Base-by-base conservation (phyloP, 768 basidiomycete genomes). In the Postia placenta region DNA sequence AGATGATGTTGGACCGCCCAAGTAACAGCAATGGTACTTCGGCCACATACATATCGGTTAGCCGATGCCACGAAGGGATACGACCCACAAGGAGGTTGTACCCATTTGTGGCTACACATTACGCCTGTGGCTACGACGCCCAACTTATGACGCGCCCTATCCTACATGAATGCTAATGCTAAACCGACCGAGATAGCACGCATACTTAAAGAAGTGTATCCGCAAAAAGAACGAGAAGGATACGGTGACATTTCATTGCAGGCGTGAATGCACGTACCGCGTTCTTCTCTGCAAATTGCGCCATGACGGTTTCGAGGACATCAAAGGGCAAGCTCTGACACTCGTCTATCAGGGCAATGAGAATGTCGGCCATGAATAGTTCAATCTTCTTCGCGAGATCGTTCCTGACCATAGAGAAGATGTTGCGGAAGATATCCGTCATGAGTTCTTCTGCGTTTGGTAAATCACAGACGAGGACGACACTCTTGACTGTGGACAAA, bases 401-500 rank as follows among this genome's bases (percentile, higher is more conserved):
- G 55, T 86, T 84, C 67, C 84, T 76, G 27, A 94, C 81, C 47
- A 96, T 76, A 5, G 73, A 74, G 56, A 97, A 93, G 55, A 92
- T 79, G 57, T 83, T 83, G 57, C 81, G 81, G 67, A 98, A 97
- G 52, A 92, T 80, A 36, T 88, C 83, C 45, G 70, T 64, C 72
- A 93, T 81, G 52, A 96, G 78, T 43, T 92, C 87, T 51, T 97
- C 95, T 11, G 83, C 81, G 28, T 80, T 81, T 3, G 86, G 89
- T 12, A 97, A 78, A 67, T 98, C 95, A 67, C 91, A 92, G 14
- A 96, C 83, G 57, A 98, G 79, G 11, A 93, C 91, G 25, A 96
- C 85, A 57, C 87, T 91, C 76, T 97, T 97, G 61, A 97, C 93
- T 27, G 87, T 88, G 1, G 92, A 89, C 22, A 99, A 74, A 22